phyloP scores from a whole-genome alignment of 768 basidiomycete genomes.

The Leccinellum rugosiceps region DNA sequence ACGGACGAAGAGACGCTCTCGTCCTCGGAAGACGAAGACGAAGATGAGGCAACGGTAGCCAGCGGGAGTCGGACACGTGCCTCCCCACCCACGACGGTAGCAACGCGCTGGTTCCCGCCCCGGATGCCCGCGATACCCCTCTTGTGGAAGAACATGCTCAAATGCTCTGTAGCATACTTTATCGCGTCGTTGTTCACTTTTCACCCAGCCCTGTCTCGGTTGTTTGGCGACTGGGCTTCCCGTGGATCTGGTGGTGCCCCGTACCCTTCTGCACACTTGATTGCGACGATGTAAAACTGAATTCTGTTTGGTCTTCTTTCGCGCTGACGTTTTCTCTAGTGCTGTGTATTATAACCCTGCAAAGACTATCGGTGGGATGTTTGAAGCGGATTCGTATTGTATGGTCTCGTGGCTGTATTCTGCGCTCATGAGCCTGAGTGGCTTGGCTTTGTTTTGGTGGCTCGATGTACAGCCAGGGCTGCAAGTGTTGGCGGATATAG shows the following conservation, averaged over 20 bases:
- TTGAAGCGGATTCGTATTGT: conserved; percentile 86
- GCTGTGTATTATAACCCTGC: conserved; percentile 92
- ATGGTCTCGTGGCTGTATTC: conserved; percentile 67
- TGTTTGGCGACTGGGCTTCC: conserved; percentile 60
- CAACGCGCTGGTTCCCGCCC: conserved; percentile 7
- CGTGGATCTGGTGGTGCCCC: conserved; percentile 51
- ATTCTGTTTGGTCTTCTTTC: neutral
- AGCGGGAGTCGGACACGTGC: conserved; percentile 8
- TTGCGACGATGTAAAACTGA: conserved; percentile 72
- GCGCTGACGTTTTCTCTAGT: conserved; percentile 35
- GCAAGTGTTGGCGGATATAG: conserved; percentile 69
- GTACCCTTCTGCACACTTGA: conserved; percentile 83
- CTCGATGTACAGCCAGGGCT: conserved; percentile 67
- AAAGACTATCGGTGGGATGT: conserved; percentile 88
- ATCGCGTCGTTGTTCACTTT: conserved; percentile 93
- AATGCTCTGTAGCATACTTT: conserved; percentile 90
- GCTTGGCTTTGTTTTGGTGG: conserved; percentile 79
- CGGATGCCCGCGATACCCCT: conserved; percentile 42
- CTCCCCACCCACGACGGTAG: neutral
- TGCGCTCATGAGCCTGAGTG: conserved; percentile 66
- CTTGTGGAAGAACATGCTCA: conserved; percentile 71
- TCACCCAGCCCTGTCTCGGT: conserved; percentile 63
- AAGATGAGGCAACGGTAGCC: neutral
- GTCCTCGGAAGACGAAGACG: conserved; percentile 11
- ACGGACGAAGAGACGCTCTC: conserved; percentile 16